Evolutionary conservation across 495 filamentous ascomycete genomes (phyloP), one percentile per base, ranked within the genome.

Genomic region (Cercophora scortea): DNA sequence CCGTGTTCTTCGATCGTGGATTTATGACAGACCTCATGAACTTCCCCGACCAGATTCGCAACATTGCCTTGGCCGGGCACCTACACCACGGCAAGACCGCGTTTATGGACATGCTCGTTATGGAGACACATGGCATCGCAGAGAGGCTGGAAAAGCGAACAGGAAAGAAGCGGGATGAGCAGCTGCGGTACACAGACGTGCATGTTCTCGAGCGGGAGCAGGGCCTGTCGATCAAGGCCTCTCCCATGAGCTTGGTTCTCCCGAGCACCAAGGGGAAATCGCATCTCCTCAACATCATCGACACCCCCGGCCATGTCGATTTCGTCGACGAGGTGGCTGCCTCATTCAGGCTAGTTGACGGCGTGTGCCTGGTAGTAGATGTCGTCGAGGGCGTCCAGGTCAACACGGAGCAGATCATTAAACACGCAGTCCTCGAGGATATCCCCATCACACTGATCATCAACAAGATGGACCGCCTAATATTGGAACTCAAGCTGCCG

Each of bases 21-120:
- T 96, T 96, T 70, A 90, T 97, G 91, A 81, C 89, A 46, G 93
- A 98, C 69, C 74, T 98, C 48, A 91, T 97, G 84, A 95, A 87
- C 70, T 96, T 87, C 57, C 93, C 93, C 6, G 89, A 94, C 6
- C 89, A 96, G 70, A 88, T 88, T 63, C 82, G 93, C 54, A 97
- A 98, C 68, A 76, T 98, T 60, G 91, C 90, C 5, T 69, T 98
- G 45, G 90, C 85, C 9, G 93, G 93, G 46, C 92, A 97, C 71
- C 69, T 98, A 36, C 93, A 98, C 61, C 93, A 98, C 71, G 93
- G 93, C 51, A 98, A 98, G 74, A 97, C 93, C 15, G 89, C 92
- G 1, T 86, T 98, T 53, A 91, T 96, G 89, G 93, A 98, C 66
- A 97, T 96, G 90, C 73, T 98, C 40, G 93, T 98, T 3, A 74